Evolutionary conservation across 75 land plant species (phyloP).

Genomic region (Cunninghamia lanceolata): DNA sequence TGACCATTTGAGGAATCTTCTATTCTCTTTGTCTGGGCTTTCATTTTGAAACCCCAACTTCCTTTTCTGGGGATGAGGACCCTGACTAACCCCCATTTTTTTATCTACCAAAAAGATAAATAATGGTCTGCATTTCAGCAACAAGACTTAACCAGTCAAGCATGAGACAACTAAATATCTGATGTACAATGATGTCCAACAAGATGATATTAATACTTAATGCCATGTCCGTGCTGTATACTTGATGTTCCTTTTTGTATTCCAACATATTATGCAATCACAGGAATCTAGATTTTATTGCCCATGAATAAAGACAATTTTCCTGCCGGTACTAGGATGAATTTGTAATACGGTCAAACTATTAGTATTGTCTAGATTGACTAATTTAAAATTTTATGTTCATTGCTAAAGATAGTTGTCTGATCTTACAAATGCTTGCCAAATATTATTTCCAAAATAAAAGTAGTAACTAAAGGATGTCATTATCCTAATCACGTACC

Average conservation of each 20-base stretch:
- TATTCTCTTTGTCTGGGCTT: too few relatives aligned
- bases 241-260: too few relatives aligned
- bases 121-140: background rate
- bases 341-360: background rate
- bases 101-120: background rate
- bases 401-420: background rate
- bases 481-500: constrained; percentile 47
- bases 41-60: too few relatives aligned
- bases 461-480: background rate
- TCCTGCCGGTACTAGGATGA: too few relatives aligned
- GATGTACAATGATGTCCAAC: too few relatives aligned
- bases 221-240: too few relatives aligned
- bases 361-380: too few relatives aligned
- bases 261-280: background rate
- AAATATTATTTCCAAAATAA: constrained; percentile 2
- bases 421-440: background rate
- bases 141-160: background rate
- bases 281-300: background rate
- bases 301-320: background rate
- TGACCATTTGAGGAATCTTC: background rate
- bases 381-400: background rate
- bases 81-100: background rate
- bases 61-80: background rate
- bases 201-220: too few relatives aligned
- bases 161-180: background rate